Evolutionary conservation across 2,329 filamentous ascomycete genomes (phyloP), one percentile per base, ranked within the genome.

Genomic region (Aspergillus vadensis): DNA sequence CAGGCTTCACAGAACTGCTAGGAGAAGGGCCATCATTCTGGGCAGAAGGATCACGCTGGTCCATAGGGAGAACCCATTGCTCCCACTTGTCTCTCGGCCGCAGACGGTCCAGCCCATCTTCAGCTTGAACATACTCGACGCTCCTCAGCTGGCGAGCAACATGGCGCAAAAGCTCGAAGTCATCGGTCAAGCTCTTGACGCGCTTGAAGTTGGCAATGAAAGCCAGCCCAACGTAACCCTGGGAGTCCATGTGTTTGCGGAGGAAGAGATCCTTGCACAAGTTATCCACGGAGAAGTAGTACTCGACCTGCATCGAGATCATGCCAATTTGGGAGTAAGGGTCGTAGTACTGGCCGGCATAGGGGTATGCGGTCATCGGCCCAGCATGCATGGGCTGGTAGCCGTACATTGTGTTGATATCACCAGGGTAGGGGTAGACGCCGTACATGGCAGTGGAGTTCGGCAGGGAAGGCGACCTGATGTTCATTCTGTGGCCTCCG

Each of bases 211-310:
- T 84, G 21, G 90, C 85, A 67, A 99, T 89, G 60, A 97, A 85
- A 36, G 85, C 83, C 55, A 99, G 80, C 54, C 87, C 88, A 14
- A 97, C 93, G 71, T 93, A 98, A 17, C 95, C 95, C 75, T 98
- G 91, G 1, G 90, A 91, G 73, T 99, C 94, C 95, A 99, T 98
- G 69, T 93, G 88, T 70, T 86, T 88, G 59, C 95, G 89, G 61
- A 99, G 83, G 76, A 88, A 98, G 71, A 91, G 83, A 72, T 99
- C 95, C 78, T 97, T 97, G 83, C 91, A 91, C 53, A 98, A 83
- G 74, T 99, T 99, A 71, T 97, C 91, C 27, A 97, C 85, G 0
- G 94, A 98, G 79, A 99, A 97, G 78, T 99, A 99, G 80, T 97
- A 99, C 71, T 97, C 92, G 80, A 85, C 73, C 71, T 88, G 87